Evolutionary conservation across 257 asterid genomes (phyloP).

Genomic region (Paraleonurus japonicus): DNA sequence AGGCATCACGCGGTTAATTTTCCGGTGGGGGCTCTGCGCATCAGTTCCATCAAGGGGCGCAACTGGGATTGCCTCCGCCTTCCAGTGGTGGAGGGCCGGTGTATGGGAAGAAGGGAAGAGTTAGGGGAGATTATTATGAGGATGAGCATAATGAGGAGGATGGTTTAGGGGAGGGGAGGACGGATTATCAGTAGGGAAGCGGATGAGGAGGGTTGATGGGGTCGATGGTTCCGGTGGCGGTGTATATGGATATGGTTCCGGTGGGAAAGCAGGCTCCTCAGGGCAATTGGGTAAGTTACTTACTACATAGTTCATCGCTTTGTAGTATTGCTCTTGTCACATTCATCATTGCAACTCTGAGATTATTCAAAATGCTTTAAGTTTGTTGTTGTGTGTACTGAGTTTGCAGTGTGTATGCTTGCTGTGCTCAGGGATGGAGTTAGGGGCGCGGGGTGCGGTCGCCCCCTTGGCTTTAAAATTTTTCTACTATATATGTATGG

Average conservation of each 20-base stretch:
- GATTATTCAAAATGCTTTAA: background rate
- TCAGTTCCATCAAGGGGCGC: slow-evolving; percentile 28
- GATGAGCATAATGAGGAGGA: slow-evolving; percentile 59
- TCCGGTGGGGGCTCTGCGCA: slow-evolving; percentile 31
- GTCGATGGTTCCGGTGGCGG: slow-evolving; percentile 43
- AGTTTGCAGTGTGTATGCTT: background rate
- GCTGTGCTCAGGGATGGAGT: no score
- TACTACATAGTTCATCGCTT: background rate
- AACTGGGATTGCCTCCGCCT: slow-evolving; percentile 45
- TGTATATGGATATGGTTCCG: slow-evolving; percentile 66
- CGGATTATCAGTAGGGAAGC: slow-evolving; percentile 47
- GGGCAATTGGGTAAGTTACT: slow-evolving; percentile 56
- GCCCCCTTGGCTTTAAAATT: no score
- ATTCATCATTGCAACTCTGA: background rate
- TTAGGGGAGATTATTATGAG: slow-evolving; percentile 58
- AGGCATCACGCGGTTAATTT: slow-evolving; percentile 56
- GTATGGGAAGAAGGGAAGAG: slow-evolving; percentile 74
- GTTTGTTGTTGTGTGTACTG: background rate
- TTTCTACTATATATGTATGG: no score
- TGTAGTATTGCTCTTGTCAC: background rate
- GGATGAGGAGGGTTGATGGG: slow-evolving; percentile 52
- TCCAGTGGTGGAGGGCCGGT: slow-evolving; percentile 40
- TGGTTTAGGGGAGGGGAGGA: slow-evolving; percentile 49
- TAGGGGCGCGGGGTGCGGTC: no score
- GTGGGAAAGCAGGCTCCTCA: slow-evolving; percentile 56